Evolutionary conservation across 345 rosid species (phyloP).

Genomic region (Eucalyptus virginea): DNA sequence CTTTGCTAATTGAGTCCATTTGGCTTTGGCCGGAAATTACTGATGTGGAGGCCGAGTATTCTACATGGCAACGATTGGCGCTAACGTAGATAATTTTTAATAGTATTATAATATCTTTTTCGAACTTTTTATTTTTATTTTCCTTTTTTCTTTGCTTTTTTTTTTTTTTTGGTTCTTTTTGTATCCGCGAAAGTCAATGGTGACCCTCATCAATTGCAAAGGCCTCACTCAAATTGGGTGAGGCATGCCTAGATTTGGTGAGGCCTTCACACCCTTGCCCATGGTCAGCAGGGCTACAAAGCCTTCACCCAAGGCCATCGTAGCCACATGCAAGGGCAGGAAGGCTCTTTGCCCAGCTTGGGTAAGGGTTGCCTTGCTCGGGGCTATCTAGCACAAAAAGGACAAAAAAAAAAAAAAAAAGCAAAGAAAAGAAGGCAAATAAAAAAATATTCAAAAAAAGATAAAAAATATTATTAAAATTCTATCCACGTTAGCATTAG

Average conservation of each 20-base stretch:
- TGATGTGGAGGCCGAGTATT: not conserved
- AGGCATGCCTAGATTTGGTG: not conserved
- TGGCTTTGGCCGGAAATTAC: rapidly evolving
- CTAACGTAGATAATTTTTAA: too few relatives aligned
- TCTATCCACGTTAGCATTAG: too few relatives aligned
- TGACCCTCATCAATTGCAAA: rapidly evolving
- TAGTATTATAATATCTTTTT: too few relatives aligned
- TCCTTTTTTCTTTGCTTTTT: too few relatives aligned
- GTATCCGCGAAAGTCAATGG: rapidly evolving
- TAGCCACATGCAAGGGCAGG: not conserved
- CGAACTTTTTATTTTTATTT: not conserved
- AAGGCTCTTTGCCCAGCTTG: too few relatives aligned
- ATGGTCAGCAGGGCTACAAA: rapidly evolving
- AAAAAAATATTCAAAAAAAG: too few relatives aligned
- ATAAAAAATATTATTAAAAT: too few relatives aligned
- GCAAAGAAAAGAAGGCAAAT: too few relatives aligned
- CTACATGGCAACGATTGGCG: rapidly evolving
- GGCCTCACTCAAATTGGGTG: not conserved
- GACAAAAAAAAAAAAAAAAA: too few relatives aligned
- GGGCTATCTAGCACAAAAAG: not conserved
- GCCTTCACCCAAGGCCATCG: not conserved
- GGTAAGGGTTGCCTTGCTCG: not conserved
- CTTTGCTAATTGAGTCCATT: not conserved
- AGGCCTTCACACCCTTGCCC: not conserved
- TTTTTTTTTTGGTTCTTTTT: too few relatives aligned